Percentiles rank a stretch among this genome's conserved stretches.
phyloP scores from a whole-genome alignment of 225 moss, liverwort and hornwort genomes.

The Antitrichia curtipendula region DNA sequence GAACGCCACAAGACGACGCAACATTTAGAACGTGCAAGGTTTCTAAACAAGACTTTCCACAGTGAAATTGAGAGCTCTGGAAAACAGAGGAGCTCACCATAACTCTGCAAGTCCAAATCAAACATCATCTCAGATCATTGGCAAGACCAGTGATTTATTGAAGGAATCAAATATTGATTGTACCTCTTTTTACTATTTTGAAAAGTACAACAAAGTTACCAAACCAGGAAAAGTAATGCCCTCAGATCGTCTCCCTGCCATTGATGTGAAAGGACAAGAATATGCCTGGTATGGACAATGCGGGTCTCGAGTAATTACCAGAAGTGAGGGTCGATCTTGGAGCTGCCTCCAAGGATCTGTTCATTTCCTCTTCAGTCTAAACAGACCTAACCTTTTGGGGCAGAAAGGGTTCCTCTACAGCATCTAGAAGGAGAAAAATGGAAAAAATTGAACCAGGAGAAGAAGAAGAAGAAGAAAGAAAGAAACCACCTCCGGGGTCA shows the following conservation, averaged over 20 bases:
- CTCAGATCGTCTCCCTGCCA: conserved; percentile 13
- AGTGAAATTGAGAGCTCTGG: neutral
- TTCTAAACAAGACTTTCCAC: neutral
- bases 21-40: neutral
- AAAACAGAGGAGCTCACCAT: neutral
- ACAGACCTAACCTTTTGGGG: conserved; percentile 6
- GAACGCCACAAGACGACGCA: neutral
- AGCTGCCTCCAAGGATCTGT: neutral
- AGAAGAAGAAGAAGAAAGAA: neutral
- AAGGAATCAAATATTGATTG: conserved; percentile 20
- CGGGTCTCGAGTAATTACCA: conserved; percentile 1
- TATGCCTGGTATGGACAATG: conserved; percentile 18
- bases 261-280: conserved; percentile 14
- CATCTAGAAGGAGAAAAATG: conserved; percentile 9
- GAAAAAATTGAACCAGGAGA: neutral
- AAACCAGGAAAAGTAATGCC: conserved; percentile 8
- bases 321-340: neutral
- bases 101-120: neutral
- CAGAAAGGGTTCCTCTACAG: conserved; percentile 8
- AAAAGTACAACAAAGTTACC: conserved; percentile 20
- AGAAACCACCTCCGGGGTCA: neutral
- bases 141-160: conserved; percentile 9
- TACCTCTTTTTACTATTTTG: conserved; percentile 7
- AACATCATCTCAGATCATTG: neutral
- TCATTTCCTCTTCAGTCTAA: neutral